Base-by-base conservation (phyloP, 164 flowering plant species). In the Cinnamomum chago region DNA sequence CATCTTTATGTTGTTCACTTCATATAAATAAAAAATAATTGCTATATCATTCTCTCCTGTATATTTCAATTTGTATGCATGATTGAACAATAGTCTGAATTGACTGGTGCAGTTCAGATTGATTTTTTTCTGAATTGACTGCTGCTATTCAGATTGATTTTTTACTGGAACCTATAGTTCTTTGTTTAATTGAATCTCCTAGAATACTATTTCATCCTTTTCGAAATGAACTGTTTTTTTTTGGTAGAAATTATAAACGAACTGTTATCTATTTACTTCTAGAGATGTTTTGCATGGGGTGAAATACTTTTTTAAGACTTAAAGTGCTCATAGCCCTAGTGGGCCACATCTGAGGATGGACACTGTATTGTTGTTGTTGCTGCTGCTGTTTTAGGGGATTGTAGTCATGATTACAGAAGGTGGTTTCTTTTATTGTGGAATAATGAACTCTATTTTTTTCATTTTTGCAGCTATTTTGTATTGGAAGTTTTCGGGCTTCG, bases 401-500 rank as follows among this genome's bases (percentile, higher is more conserved):
- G 15, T 67, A 5, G 28, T 3, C n/a, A 28, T 15, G 28, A 30
- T 27, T 67, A 18, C 28, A 28, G 20, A 67, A 30, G 50, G 28
- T 27, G 67, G 13, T 40, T n/a, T 58, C 47, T 71, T 33, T 28
- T 18, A 2, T 7, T 58, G 15, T 62, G 52, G 60, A 55, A 55
- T 55, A 55, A 55, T 55, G 60, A 14, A 55, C 60, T 55, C 3
- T 55, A 14, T 55, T 55, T 11, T 11, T 24, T 35, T 17, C 7
- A 60, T 22, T 62, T 62, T 78, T 76, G 58, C 86, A 94, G 98
- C 77, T 66, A 47, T 62, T 65, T 77, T 70, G 80, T 87, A 82
- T 62, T 91, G 84, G 89, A 89, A 71, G 33, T 84, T 28, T 60
- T 88, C 5, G 97, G 93, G 15, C 86, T 85, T 47, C 89, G 89